A percentile compares a stretch with the other conserved stretches of the same genome.
Conservation (phyloP, 768 basidiomycete genomes). For the Neoboletus subvelutipes region DNA sequence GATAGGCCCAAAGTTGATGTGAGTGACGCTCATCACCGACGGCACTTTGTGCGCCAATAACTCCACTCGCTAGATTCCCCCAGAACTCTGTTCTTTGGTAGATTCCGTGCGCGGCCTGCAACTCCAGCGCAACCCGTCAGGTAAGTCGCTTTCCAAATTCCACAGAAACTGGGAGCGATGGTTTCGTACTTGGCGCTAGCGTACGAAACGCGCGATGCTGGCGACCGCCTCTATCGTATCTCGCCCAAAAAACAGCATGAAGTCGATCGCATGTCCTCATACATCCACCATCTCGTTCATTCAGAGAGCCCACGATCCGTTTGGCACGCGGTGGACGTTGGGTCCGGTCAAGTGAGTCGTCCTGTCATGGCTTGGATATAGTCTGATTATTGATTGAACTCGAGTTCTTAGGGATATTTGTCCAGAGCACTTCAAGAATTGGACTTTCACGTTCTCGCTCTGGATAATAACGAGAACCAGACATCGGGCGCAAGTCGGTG, state of each 20-base stretch:
- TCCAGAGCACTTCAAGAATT: slow-evolving; percentile 46
- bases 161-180: not conserved
- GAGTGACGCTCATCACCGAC: slow-evolving; percentile 8
- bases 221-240: slow-evolving; percentile 45
- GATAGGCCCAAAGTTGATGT: slow-evolving; percentile 9
- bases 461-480: slow-evolving; percentile 62
- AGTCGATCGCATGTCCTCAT: slow-evolving; percentile 60
- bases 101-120: slow-evolving; percentile 29
- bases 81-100: slow-evolving; percentile 19
- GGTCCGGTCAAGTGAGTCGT: slow-evolving; percentile 62
- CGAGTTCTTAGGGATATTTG: slow-evolving; percentile 52
- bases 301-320: slow-evolving; percentile 26
- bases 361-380: not conserved
- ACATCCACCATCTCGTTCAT: slow-evolving; percentile 40
- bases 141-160: slow-evolving; percentile 8
- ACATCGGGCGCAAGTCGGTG: slow-evolving; percentile 55
- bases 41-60: not conserved
- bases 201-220: slow-evolving; percentile 4
- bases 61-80: slow-evolving; percentile 21
- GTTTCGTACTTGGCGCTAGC: slow-evolving; percentile 4
- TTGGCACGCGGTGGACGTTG: slow-evolving; percentile 65
- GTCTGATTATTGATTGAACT: not conserved
- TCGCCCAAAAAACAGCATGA: slow-evolving; percentile 79
- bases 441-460: slow-evolving; percentile 55
- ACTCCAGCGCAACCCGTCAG: slow-evolving; percentile 21